Evolutionary conservation across 768 basidiomycete species (phyloP).

Genomic region (Leccinellum luteum): DNA sequence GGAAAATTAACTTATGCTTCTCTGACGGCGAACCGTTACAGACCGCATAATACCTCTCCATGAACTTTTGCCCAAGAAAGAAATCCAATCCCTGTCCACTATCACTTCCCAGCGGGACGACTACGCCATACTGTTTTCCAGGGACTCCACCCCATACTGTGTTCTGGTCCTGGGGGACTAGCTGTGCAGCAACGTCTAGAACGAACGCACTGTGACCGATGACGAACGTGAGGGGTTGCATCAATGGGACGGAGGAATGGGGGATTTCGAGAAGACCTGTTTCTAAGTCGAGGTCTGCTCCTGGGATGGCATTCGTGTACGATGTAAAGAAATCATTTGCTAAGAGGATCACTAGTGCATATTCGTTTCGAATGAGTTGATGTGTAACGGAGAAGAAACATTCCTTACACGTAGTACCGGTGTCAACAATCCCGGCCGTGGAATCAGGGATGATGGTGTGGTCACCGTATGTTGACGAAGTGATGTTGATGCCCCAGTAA

Average conservation of each 20-base stretch:
- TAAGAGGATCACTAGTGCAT: slow-evolving; percentile 5
- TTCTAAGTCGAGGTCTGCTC: not conserved
- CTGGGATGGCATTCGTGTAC: slow-evolving; percentile 14
- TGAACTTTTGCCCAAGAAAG: not conserved
- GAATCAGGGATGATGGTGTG: slow-evolving; percentile 9
- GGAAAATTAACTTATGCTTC: not conserved
- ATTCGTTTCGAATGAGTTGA: not conserved
- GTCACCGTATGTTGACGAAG: slow-evolving; percentile 13
- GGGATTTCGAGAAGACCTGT: slow-evolving; percentile 14
- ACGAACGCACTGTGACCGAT: not conserved
- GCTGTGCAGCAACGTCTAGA: not conserved
- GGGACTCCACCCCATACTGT: not conserved
- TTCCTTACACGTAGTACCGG: not conserved
- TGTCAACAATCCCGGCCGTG: not conserved
- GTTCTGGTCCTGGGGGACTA: not conserved
- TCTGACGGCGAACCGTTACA: not conserved
- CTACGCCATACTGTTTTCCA: not conserved
- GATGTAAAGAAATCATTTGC: slow-evolving; percentile 10
- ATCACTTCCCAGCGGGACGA: not conserved
- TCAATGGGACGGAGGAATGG: slow-evolving; percentile 4
- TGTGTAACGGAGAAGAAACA: not conserved
- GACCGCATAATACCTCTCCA: not conserved
- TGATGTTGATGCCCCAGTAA: slow-evolving; percentile 33
- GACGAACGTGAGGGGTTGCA: slow-evolving; percentile 10
- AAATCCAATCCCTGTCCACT: not conserved